Conservation (phyloP, 2,329 filamentous ascomycete genomes). For the Chrysoporthe puriensis region DNA sequence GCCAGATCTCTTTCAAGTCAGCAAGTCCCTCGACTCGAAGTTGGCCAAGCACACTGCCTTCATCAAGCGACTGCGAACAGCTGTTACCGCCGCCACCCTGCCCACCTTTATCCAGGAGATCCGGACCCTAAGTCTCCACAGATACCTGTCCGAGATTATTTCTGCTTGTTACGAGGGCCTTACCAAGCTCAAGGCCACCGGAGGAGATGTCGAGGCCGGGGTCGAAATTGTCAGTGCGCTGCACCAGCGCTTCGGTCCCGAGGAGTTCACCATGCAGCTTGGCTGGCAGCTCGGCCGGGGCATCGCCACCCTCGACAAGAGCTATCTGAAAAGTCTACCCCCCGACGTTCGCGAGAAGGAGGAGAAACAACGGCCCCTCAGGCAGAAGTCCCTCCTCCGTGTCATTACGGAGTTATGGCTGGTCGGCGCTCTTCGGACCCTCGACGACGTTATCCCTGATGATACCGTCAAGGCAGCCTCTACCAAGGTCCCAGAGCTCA, state of each 20-base stretch:
- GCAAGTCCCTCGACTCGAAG: conserved; percentile 84
- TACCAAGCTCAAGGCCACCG: conserved; percentile 80
- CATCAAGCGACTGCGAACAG: conserved; percentile 92
- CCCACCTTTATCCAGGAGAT: conserved; percentile 89
- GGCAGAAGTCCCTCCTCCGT: conserved; percentile 83
- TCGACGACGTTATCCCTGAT: conserved; percentile 69
- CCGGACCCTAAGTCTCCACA: conserved; percentile 86
- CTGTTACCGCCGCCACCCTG: conserved; percentile 78
- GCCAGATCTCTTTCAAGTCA: conserved; percentile 76
- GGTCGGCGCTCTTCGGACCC: conserved; percentile 81
- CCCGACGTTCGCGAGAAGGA: conserved; percentile 89
- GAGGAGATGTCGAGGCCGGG: conserved; percentile 88
- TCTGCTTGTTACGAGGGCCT: conserved; percentile 94
- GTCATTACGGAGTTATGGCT: conserved; percentile 97
- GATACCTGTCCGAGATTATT: conserved; percentile 96
- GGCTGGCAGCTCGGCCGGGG: conserved; percentile 92
- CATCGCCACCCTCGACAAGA: conserved; percentile 87
- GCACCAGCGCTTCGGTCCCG: conserved; percentile 89
- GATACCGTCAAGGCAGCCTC: conserved; percentile 64
- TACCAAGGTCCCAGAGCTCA: conserved; percentile 65
- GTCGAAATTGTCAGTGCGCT: conserved; percentile 94
- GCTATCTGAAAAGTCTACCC: conserved; percentile 74
- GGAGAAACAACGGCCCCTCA: conserved; percentile 87
- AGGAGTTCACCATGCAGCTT: conserved; percentile 87
- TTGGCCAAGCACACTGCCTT: conserved; percentile 98